phyloP scores from a whole-genome alignment of 352 stramenopile species.

The Globisporangium spinosum region DNA sequence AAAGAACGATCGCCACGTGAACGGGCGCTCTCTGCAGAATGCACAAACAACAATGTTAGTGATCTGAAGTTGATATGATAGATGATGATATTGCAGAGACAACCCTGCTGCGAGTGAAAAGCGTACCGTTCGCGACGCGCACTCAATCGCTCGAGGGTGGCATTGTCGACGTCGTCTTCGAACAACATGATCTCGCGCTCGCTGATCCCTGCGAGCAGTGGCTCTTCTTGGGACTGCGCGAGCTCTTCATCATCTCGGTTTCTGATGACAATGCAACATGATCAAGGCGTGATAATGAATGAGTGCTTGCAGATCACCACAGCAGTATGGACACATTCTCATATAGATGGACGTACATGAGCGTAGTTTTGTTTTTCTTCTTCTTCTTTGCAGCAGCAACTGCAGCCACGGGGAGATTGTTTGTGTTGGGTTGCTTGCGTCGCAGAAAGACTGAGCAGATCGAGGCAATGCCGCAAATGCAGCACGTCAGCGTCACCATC shows the following conservation, averaged over 20 bases:
- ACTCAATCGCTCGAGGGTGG: slow-evolving; percentile 47
- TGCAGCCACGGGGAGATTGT: background rate
- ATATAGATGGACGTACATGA: slow-evolving; percentile 17
- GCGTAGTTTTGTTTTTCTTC: slow-evolving; percentile 25
- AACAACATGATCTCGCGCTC: slow-evolving; percentile 55
- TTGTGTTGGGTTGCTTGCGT: slow-evolving; percentile 11
- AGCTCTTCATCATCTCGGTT: slow-evolving; percentile 35
- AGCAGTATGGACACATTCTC: background rate
- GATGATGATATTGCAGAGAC: background rate
- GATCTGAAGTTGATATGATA: background rate
- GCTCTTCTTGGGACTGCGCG: slow-evolving; percentile 39
- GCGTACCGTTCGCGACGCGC: slow-evolving; percentile 34
- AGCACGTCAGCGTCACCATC: slow-evolving; percentile 80
- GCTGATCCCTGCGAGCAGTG: slow-evolving; percentile 43
- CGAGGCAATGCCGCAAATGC: slow-evolving; percentile 65
- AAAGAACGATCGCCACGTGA: slow-evolving; percentile 52
- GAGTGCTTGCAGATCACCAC: background rate
- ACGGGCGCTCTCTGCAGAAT: slow-evolving; percentile 32
- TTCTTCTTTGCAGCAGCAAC: slow-evolving; percentile 23
- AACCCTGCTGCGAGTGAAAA: background rate
- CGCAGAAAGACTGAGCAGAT: slow-evolving; percentile 77
- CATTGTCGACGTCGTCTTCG: slow-evolving; percentile 54
- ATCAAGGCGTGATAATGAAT: background rate
- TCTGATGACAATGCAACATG: background rate
- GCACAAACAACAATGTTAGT: background rate